Percentiles rank a stretch among this genome's conserved stretches.
phyloP scores from a whole-genome alignment of 2,329 filamentous ascomycete genomes.

The Raffaelea deltoideospora region DNA sequence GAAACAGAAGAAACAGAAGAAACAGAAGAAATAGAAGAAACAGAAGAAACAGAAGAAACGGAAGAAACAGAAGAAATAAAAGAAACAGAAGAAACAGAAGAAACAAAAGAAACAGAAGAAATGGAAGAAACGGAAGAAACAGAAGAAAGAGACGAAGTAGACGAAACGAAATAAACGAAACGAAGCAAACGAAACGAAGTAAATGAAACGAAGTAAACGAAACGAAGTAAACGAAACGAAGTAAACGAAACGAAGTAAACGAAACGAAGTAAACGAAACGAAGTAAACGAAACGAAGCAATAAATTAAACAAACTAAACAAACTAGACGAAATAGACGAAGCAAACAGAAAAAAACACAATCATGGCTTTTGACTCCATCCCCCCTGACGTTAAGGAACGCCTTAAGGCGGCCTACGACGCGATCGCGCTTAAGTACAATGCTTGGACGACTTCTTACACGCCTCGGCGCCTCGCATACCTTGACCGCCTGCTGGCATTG shows the following conservation, averaged over 20 bases:
- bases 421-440: constrained; percentile 24
- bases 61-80: too few species aligned
- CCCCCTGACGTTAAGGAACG: constrained; percentile 21
- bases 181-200: too few species aligned
- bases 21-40: too few species aligned
- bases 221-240: not conserved
- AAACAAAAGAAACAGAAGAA: too few species aligned
- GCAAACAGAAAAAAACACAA: not conserved
- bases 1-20: too few species aligned
- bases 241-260: not conserved
- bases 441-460: constrained; percentile 21
- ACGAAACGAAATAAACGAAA: too few species aligned
- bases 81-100: too few species aligned
- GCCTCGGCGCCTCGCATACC: constrained; percentile 17
- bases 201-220: not conserved
- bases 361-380: not conserved
- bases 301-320: not conserved
- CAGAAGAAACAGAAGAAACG: too few species aligned
- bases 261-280: not conserved
- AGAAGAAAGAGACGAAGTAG: too few species aligned
- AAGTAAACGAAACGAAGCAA: not conserved
- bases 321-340: not conserved
- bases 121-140: too few species aligned
- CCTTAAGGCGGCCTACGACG: constrained; percentile 14
- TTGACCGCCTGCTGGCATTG: constrained; percentile 16